Conservation (phyloP, 306 rosid genomes). For the Malus sieversii region DNA sequence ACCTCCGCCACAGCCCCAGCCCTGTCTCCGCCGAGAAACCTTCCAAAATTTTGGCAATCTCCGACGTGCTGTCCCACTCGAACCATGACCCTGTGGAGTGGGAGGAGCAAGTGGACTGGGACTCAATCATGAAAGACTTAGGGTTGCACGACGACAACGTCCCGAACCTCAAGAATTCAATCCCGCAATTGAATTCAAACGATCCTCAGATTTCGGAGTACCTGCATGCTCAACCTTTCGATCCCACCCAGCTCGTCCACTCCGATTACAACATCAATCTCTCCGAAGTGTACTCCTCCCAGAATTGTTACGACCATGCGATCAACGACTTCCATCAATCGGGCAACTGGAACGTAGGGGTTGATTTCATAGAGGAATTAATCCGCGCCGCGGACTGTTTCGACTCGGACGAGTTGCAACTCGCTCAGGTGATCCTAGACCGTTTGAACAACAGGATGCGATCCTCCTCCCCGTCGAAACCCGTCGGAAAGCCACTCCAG, state of each 20-base stretch:
- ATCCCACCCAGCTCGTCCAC: conserved; percentile 32
- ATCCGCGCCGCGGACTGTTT: conserved; percentile 71
- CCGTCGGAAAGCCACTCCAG: conserved; percentile 46
- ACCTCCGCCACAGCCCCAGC: conserved; percentile 70
- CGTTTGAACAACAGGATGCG: conserved; percentile 65
- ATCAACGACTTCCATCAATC: conserved; percentile 10
- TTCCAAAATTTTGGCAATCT: background rate
- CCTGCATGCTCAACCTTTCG: conserved; percentile 41
- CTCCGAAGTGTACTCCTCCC: conserved; percentile 43
- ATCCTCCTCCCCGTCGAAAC: conserved; percentile 19
- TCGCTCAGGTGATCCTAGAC: conserved; percentile 60
- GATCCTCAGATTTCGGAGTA: conserved; percentile 32
- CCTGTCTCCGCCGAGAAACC: conserved; percentile 40
- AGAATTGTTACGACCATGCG: conserved; percentile 7
- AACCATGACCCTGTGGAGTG: conserved; percentile 34
- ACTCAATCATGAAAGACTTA: conserved; percentile 64
- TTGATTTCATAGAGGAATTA: conserved; percentile 63
- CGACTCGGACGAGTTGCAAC: conserved; percentile 51
- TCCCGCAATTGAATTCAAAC: conserved; percentile 3
- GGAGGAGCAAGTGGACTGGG: conserved; percentile 86
- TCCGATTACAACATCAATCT: conserved; percentile 30
- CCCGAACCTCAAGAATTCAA: conserved; percentile 17
- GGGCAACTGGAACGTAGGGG: conserved; percentile 27
- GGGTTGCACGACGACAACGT: conserved; percentile 56
- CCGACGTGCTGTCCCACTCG: conserved; percentile 21